Evolutionary conservation across 441 rosid genomes (phyloP).

Genomic region (Viola pubescens): DNA sequence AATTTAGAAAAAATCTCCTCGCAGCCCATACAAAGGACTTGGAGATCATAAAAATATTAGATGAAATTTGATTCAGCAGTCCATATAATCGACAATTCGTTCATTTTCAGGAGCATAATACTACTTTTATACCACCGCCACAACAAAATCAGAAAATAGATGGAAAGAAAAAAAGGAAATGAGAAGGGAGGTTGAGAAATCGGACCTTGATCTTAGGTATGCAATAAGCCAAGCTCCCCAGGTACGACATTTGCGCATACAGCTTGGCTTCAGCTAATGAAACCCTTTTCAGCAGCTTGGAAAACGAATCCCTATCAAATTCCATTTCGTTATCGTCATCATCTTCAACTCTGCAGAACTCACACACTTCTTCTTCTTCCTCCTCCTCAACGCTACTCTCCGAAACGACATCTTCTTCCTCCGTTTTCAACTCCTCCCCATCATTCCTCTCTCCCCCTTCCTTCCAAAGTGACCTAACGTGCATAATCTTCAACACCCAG

Average conservation of each 20-base stretch:
- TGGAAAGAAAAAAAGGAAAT: neutral
- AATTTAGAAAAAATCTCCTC: no score
- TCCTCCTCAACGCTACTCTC: slow-evolving; percentile 12
- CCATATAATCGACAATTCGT: neutral
- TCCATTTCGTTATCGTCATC: slow-evolving; percentile 27
- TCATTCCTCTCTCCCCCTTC: slow-evolving; percentile 19
- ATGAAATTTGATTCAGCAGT: neutral
- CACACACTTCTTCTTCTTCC: slow-evolving; percentile 41
- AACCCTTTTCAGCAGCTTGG: slow-evolving; percentile 53
- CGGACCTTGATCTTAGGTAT: slow-evolving; percentile 68
- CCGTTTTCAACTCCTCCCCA: slow-evolving; percentile 15
- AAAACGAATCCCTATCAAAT: slow-evolving; percentile 64
- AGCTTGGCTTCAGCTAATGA: slow-evolving; percentile 62
- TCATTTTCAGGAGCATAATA: neutral
- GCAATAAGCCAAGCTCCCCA: slow-evolving; percentile 75
- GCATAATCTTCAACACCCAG: slow-evolving; percentile 87
- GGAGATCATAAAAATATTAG: neutral
- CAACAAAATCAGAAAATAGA: neutral
- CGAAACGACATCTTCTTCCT: neutral
- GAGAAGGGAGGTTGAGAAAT: neutral
- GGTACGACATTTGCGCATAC: slow-evolving; percentile 68
- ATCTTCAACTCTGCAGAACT: slow-evolving; percentile 41
- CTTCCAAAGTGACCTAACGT: slow-evolving; percentile 54
- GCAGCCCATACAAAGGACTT: no score
- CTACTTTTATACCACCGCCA: neutral